Conservation (phyloP, 805 yeast species). For the Kazachstania africana region DNA sequence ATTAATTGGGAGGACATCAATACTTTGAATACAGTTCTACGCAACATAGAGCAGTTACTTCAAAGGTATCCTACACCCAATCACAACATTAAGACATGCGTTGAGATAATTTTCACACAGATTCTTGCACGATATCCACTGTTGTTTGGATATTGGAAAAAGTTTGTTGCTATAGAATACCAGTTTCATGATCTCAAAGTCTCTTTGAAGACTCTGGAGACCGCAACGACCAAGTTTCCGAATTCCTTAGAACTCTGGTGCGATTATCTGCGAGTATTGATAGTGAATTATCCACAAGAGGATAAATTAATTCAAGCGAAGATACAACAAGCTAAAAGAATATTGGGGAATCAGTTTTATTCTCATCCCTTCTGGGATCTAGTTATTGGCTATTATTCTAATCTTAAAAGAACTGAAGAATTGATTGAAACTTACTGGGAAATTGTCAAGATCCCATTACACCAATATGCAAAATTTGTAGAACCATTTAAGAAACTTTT, state of each 20-base stretch:
- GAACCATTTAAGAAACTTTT: conserved; percentile 33
- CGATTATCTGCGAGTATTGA: conserved; percentile 47
- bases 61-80: conserved; percentile 27
- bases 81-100: conserved; percentile 17
- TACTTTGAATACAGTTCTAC: conserved; percentile 32
- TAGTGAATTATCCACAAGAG: conserved; percentile 29
- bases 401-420: conserved; percentile 26
- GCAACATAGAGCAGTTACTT: conserved; percentile 23
- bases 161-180: conserved; percentile 42
- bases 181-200: conserved; percentile 43
- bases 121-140: conserved; percentile 47
- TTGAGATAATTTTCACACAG: conserved; percentile 29
- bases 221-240: conserved; percentile 40
- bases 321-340: conserved; percentile 37
- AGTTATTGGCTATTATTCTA: conserved; percentile 54
- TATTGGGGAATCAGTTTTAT: conserved; percentile 60
- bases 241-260: conserved; percentile 56
- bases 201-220: conserved; percentile 34
- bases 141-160: conserved; percentile 52
- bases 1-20: conserved; percentile 26
- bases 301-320: conserved; percentile 27
- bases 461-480: conserved; percentile 75
- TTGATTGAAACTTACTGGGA: conserved; percentile 32
- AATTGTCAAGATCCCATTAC: conserved; percentile 54
- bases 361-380: conserved; percentile 79